Evolutionary conservation across 2,329 filamentous ascomycete species (phyloP), one percentile per base, ranked within the genome.

Genomic region (Pyrenophora graminea): DNA sequence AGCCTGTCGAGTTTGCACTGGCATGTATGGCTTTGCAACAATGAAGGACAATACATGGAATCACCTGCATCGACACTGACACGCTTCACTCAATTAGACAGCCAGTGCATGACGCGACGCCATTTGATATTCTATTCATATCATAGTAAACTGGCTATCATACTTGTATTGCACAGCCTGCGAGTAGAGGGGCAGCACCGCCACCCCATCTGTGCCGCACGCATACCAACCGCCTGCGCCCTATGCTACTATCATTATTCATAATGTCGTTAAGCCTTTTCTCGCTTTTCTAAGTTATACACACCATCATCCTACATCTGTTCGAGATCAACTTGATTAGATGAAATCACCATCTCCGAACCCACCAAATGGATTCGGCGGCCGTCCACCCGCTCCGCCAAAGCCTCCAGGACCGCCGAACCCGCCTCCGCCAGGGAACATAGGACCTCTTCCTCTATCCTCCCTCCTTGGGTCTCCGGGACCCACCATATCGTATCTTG

Each of bases 401-500:
- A 66, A 62, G 27, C 76, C 74, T 32, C 49, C 49, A 19, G 49
- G 39, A 32, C 76, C 74, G 12, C 80, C 78, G 15, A 70, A 70
- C 5, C 76, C 73, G 45, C 76, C 75, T n/a, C 80, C 78, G 30
- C 71, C 70, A 39, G 67, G 67, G 30, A 68, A 70, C 10, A 68
- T 58, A 5, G 64, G 61, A n/a, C 63, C 63, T 17, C 60, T 63
- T 8, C 67, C 62, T 32, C 68, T 62, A 21, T 63, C 62, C 45
- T 73, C 70, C 15, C 67, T 70, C 43, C 79, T 75, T 51, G 78
- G 71, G 49, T 76, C 79, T 13, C 76, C 77, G 18, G 82, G 82
- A 58, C 82, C 80, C 0, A 92, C 75, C 2, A 93, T 93, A 77
- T 97, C 94, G 77, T 91, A 97, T 58, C 94, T 81, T n/a, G 91